phyloP scores from a whole-genome alignment of 1,284 basidiomycete genomes.

The Pascua guehoae region DNA sequence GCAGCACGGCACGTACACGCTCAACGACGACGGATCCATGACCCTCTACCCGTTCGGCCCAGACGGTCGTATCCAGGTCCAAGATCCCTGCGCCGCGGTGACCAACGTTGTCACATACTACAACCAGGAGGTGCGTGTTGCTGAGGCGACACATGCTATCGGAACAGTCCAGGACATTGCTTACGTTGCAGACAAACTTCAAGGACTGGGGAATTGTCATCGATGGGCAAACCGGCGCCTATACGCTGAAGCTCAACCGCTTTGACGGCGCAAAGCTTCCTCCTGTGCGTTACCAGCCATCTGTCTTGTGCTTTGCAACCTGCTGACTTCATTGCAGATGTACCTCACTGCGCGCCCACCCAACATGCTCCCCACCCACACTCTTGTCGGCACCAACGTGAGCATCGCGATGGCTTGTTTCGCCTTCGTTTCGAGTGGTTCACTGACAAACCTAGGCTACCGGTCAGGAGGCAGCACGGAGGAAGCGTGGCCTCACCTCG shows the following conservation, averaged over 20 bases:
- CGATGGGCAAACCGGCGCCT: conserved; percentile 35
- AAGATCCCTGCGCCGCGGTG: conserved; percentile 79
- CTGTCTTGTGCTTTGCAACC: background rate
- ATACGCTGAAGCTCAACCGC: conserved; percentile 41
- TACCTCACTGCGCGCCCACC: conserved; percentile 46
- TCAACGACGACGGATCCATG: conserved; percentile 72
- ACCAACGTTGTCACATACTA: conserved; percentile 81
- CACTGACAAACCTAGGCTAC: no score
- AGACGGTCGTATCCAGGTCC: conserved; percentile 86
- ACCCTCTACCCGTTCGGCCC: conserved; percentile 60
- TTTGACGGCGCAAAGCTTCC: conserved; percentile 49
- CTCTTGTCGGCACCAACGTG: conserved; percentile 47
- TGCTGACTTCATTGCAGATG: conserved; percentile 21
- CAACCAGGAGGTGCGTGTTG: conserved; percentile 57
- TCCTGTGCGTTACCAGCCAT: conserved; percentile 30
- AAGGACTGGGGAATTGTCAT: conserved; percentile 47
- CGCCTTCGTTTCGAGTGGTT: no score
- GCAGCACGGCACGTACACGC: conserved; percentile 72
- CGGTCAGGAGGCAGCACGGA: no score
- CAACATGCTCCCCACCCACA: conserved; percentile 50
- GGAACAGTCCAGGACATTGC: background rate
- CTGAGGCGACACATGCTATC: conserved; percentile 5
- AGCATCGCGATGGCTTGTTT: background rate
- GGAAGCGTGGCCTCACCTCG: no score
- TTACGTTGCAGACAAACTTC: conserved; percentile 27